phyloP scores from a whole-genome alignment of 305 asterid genomes.

The Plantago rigida region DNA sequence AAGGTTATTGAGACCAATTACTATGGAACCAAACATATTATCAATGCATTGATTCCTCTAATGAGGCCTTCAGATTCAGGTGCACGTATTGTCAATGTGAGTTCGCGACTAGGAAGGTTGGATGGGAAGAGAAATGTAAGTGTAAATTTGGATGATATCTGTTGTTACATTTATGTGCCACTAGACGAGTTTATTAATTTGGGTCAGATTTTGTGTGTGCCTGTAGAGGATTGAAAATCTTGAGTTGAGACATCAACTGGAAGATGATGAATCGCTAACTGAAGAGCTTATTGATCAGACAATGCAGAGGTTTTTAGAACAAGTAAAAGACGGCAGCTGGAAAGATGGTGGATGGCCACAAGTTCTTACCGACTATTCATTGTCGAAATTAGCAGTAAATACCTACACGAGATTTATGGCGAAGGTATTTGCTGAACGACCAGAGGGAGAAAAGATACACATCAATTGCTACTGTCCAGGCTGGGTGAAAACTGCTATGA shows the following conservation, averaged over 20 bases:
- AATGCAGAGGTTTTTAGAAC: slow-evolving; percentile 51
- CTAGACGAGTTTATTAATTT: no score
- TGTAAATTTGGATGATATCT: neutral
- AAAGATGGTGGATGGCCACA: slow-evolving; percentile 79
- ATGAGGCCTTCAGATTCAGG: slow-evolving; percentile 66
- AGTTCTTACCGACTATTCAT: slow-evolving; percentile 69
- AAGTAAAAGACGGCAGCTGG: slow-evolving; percentile 75
- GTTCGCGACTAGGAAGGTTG: slow-evolving; percentile 72
- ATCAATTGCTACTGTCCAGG: slow-evolving; percentile 87
- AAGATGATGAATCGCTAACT: slow-evolving; percentile 45
- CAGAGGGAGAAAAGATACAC: slow-evolving; percentile 60
- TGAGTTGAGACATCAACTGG: slow-evolving; percentile 55
- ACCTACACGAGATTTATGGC: slow-evolving; percentile 71
- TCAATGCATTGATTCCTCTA: slow-evolving; percentile 64
- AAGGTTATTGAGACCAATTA: slow-evolving; percentile 65
- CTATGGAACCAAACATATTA: slow-evolving; percentile 72
- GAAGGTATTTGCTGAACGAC: slow-evolving; percentile 40
- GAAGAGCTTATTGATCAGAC: slow-evolving; percentile 64
- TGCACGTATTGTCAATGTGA: slow-evolving; percentile 74
- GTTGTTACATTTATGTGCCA: no score
- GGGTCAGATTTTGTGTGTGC: neutral
- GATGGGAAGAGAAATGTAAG: slow-evolving; percentile 75
- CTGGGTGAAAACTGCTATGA: slow-evolving; percentile 93
- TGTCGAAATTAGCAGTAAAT: slow-evolving; percentile 77
- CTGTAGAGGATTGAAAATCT: slow-evolving; percentile 55